phyloP scores from a whole-genome alignment of 1,284 basidiomycete genomes.

The Cystobasidiaceae sp. region DNA sequence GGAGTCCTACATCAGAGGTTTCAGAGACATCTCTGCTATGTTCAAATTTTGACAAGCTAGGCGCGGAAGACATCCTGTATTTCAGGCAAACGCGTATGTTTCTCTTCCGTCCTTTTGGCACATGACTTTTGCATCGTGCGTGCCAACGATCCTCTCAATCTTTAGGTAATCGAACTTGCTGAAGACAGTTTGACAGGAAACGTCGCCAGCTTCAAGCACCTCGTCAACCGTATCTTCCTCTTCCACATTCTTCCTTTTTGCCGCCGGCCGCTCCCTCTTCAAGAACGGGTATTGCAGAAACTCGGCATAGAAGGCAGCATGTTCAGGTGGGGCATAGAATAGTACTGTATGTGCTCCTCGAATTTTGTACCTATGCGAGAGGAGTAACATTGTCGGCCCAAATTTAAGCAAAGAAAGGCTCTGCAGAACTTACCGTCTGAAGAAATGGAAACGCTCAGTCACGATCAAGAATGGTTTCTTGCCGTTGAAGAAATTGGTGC shows the following conservation, averaged over 20 bases:
- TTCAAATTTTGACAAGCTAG: neutral
- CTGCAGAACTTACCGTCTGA: constrained; percentile 60
- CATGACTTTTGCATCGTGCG: constrained; percentile 48
- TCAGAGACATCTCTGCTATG: neutral
- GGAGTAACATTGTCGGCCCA: neutral
- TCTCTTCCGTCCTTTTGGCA: constrained; percentile 45
- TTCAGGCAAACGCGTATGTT: constrained; percentile 47
- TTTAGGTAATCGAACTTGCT: constrained; percentile 82
- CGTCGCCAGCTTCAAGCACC: constrained; percentile 61
- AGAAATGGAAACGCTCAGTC: constrained; percentile 97
- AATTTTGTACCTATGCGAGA: constrained; percentile 66
- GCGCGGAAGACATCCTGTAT: neutral
- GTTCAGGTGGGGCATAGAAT: constrained; percentile 87
- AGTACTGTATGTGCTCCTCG: constrained; percentile 85
- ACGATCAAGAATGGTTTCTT: constrained; percentile 81
- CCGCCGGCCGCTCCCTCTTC: constrained; percentile 9
- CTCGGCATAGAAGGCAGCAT: constrained; percentile 86
- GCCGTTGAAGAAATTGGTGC: constrained; percentile 86
- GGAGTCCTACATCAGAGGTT: no score
- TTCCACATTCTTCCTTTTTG: no score
- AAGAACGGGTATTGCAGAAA: constrained; percentile 80
- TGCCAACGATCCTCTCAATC: constrained; percentile 70
- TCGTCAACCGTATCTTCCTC: constrained; percentile 53
- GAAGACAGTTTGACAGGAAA: constrained; percentile 71
- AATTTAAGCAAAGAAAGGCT: constrained; percentile 7